Base-by-base conservation (phyloP, 148 eudicot genomes). In the Camellia granthamiana region DNA sequence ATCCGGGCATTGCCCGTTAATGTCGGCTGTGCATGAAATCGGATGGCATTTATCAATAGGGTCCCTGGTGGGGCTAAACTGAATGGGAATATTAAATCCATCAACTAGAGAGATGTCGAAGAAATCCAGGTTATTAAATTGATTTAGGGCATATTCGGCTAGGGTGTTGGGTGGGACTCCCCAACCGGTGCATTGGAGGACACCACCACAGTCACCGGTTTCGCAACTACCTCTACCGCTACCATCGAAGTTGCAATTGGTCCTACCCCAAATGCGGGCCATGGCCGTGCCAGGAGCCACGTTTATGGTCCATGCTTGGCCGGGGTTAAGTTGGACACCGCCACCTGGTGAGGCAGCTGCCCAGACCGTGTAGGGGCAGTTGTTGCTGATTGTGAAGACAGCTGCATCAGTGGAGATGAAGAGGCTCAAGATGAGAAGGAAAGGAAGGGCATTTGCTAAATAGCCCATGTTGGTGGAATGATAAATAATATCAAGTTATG, bases 51-150 rank as follows among this genome's bases (percentile, higher is more conserved):
- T 75, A 6, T 52, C 70, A 0, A 74, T 7, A 0, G 44, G 43
- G 43, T 6, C 15, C 60, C 21, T 3, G 12, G 43, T 67, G 0
- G 91, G 92, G 54, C 76, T 46, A 52, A 89, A 89, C 7, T 77
- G 73, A 88, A 87, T 83, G 12, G 90, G 91, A 13, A 88, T 77
- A 61, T 91, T 91, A 70, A 89, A 91, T 69, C 92, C 94, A 15
- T 91, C 94, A 0, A 88, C 84, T 0, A 91, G 80, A 0, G 91
- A 89, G 42, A 91, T 88, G 81, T 91, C 94, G 14, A 85, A 79
- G 81, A 87, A 90, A 69, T 89, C 92, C 38, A 73, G 0, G 79
- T 88, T 85, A 55, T 60, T 62, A 9, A 71, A 84, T 51, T 64
- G 71, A 61, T 79, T 72, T 2, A 79, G 52, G 38, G 82, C 77